A percentile compares a stretch with the other conserved stretches of the same genome.
phyloP scores from a whole-genome alignment of 1,284 basidiomycete genomes.

The Schizophyllum amplum region DNA sequence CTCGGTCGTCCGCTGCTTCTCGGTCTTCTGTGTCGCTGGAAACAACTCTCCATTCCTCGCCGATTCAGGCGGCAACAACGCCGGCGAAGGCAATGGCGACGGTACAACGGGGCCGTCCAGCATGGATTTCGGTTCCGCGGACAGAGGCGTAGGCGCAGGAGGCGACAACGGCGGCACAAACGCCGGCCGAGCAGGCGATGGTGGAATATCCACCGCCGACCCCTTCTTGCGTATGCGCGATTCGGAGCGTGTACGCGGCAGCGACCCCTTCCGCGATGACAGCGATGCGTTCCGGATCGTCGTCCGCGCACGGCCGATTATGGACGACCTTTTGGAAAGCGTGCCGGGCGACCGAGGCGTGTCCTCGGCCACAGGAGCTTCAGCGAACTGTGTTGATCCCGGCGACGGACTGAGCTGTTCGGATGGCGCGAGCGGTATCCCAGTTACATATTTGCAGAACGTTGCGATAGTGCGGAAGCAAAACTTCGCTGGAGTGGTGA shows the following conservation, averaged over 20 bases:
- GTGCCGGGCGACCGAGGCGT: not conserved
- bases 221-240: not conserved
- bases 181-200: not conserved
- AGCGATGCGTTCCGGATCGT: not conserved
- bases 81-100: not conserved
- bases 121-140: not conserved
- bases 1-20: not conserved
- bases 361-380: not conserved
- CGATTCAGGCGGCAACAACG: too few species aligned
- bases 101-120: not conserved
- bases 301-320: not conserved
- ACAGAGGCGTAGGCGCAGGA: not conserved
- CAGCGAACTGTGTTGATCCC: not conserved
- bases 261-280: not conserved
- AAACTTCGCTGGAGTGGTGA: constrained; percentile 76
- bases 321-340: not conserved
- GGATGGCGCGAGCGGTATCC: constrained; percentile 24
- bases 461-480: constrained; percentile 67
- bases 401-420: constrained; percentile 6
- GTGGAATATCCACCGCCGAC: not conserved
- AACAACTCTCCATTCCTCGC: too few species aligned
- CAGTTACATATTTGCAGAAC: constrained; percentile 59
- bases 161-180: not conserved
- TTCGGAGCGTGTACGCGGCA: not conserved
- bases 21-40: too few species aligned